Evolutionary conservation across 1,139 yeast genomes (phyloP).

Genomic region (Yamadazyma diospyri): DNA sequence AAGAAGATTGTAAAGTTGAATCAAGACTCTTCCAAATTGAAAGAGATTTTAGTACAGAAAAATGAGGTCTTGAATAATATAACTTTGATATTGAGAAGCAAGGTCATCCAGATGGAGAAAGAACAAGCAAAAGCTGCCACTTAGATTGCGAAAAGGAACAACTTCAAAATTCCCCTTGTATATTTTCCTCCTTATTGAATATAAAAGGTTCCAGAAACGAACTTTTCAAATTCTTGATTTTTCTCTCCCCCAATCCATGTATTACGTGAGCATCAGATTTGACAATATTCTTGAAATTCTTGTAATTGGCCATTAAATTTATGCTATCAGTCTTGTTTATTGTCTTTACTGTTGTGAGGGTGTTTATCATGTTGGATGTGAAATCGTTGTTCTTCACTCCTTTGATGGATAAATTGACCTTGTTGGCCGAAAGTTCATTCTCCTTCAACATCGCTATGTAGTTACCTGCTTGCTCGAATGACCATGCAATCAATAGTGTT

Average conservation of each 20-base stretch:
- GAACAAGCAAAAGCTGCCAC: conserved; percentile 17
- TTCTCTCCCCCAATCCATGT: conserved; percentile 56
- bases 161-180: neutral
- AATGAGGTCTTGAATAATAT: conserved; percentile 49
- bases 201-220: conserved; percentile 55
- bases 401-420: conserved; percentile 29
- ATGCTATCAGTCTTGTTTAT: conserved; percentile 61
- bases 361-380: conserved; percentile 47
- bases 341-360: conserved; percentile 49
- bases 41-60: conserved; percentile 69
- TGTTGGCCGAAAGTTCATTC: conserved; percentile 35
- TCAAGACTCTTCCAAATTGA: conserved; percentile 71
- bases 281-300: conserved; percentile 49
- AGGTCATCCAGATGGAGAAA: conserved; percentile 42
- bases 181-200: conserved; percentile 28
- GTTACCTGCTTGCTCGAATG: conserved; percentile 81
- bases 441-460: conserved; percentile 57
- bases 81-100: conserved; percentile 47
- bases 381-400: conserved; percentile 45
- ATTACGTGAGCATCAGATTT: conserved; percentile 24
- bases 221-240: conserved; percentile 40
- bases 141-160: neutral
- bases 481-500: conserved; percentile 75
- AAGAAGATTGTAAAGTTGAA: conserved; percentile 69
- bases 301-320: conserved; percentile 50